Conservation (phyloP, 805 yeast species). For the Priceomyces medius region DNA sequence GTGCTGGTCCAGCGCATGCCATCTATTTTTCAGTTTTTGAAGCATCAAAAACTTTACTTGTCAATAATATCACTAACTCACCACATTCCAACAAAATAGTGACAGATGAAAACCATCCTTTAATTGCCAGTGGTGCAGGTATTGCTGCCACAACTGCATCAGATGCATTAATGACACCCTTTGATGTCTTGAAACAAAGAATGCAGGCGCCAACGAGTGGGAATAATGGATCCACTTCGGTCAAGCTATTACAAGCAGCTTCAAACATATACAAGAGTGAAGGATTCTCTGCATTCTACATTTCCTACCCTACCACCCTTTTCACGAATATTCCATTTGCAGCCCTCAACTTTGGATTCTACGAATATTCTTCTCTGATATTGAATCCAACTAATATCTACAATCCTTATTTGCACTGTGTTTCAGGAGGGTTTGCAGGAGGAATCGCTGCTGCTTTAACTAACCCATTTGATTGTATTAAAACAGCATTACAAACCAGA, state of each 20-base stretch:
- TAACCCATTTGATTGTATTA: constrained; percentile 90
- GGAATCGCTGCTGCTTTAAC: constrained; percentile 94
- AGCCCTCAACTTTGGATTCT: constrained; percentile 88
- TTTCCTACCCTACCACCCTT: constrained; percentile 91
- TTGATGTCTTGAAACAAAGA: constrained; percentile 91
- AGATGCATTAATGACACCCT: constrained; percentile 96
- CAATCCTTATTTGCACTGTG: constrained; percentile 89
- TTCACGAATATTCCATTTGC: constrained; percentile 93
- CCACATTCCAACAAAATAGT: constrained; percentile 41
- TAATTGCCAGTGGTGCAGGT: constrained; percentile 85
- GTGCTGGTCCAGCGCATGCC: constrained; percentile 99
- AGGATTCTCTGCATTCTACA: constrained; percentile 79
- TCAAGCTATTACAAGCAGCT: constrained; percentile 37
- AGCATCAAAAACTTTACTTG: constrained; percentile 61
- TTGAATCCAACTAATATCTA: constrained; percentile 76
- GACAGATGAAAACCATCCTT: constrained; percentile 70
- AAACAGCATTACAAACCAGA: constrained; percentile 86
- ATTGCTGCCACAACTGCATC: constrained; percentile 89
- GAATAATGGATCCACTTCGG: constrained; percentile 15
- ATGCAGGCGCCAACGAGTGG: constrained; percentile 59
- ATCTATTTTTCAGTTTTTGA: constrained; percentile 95
- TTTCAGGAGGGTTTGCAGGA: constrained; percentile 92
- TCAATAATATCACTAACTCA: constrained; percentile 37
- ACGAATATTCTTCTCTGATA: constrained; percentile 76
- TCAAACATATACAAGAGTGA: constrained; percentile 54